Base-by-base conservation (phyloP, 2,329 filamentous ascomycete genomes). In the Colletotrichum chlorophyti region DNA sequence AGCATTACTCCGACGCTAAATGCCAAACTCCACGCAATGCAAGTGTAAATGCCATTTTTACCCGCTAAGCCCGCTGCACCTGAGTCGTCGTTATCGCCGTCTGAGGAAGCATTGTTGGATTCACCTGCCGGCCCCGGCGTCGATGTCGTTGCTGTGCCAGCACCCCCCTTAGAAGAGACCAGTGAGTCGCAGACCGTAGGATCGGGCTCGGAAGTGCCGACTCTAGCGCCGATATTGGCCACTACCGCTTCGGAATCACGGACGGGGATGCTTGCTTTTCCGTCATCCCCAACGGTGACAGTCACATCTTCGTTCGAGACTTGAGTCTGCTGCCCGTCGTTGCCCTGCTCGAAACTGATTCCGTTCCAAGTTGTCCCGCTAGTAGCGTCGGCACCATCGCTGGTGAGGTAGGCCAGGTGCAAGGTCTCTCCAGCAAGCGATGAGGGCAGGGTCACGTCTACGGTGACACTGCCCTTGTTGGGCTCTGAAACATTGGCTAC, bases 21-120 rank as follows among this genome's bases (percentile, higher is more conserved):
- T 40, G 31, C 51, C 38, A 59, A 59, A 59, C 55, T 59, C 51
- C 51, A 59, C 17, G 55, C 38, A 55, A 59, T 59, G 55, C 55
- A 59, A 43, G 35, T 53, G 19, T 43, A 29, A 34, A 59, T 26
- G 23, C 24, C 24, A 2, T 32, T 43, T 9, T 38, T 24, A 14
- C 26, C 24, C 26, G 29, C 23, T 19, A 59, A 37, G 12, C 24
- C 32, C 4, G n/a, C 24, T 9, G 51, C 55, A 21, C 51, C 43
- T 6, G 46, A 49, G 14, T 40, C 46, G 19, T 55, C 35, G 11
- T 50, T 29, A 10, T 29, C 35, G 4, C 43, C 31, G n/a, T 43
- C 43, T 12, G 55, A 55, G 4, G 55, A 59, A 2, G 55, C 43
- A 27, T 55, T 55, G 26, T 31, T 59, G 12, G 55, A 17, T 7